Base-by-base conservation (phyloP, 208 protist genomes). In the Herpetomonas tarakana region DNA sequence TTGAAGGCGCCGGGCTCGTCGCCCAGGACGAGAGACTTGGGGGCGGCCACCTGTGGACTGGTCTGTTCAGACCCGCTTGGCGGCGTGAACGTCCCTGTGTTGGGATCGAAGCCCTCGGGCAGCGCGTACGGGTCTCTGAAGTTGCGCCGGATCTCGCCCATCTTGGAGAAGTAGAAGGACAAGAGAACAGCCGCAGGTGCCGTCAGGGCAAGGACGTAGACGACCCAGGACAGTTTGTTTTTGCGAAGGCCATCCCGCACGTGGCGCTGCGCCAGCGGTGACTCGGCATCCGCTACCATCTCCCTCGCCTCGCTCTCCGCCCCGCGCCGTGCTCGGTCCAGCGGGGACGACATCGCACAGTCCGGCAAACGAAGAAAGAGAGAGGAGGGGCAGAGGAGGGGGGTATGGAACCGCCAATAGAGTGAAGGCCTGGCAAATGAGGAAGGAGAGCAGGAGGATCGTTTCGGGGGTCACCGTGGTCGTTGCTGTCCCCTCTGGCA, bases 101-200 rank as follows among this genome's bases (percentile, higher is more conserved):
- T 81, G 0, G 86, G 82, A 47, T 93, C 68, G 28, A 90, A 93
- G 12, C 83, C 83, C 19, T 74, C 71, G 26, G 86, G 86, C 49
- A 93, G 56, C 16, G 68, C 83, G 67, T 91, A 90, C 21, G 81
- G 86, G 60, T 93, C 86, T 9, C 68, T 30, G 57, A 86, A 90
- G 22, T 82, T 81, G 41, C 65, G 65, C 2, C 80, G 65, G 27
- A 93, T 79, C 28, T 78, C 71, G 2, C 52, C 27, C 24, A 81
- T 69, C 61, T 93, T 93, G 9, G 78, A 68, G 2, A 61, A 76
- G 71, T 90, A 90, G 60, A 90, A 93, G 21, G 74, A 83, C 39
- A 78, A 19, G 31, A 93, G 74, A 41, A 83, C 71, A 41, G 65
- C 60, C 1, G 73, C 65, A 0, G 86, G 86, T 0, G 76, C 62